phyloP scores from a whole-genome alignment of 2,329 filamentous ascomycete species.

The Fusarium tjaetaba region DNA sequence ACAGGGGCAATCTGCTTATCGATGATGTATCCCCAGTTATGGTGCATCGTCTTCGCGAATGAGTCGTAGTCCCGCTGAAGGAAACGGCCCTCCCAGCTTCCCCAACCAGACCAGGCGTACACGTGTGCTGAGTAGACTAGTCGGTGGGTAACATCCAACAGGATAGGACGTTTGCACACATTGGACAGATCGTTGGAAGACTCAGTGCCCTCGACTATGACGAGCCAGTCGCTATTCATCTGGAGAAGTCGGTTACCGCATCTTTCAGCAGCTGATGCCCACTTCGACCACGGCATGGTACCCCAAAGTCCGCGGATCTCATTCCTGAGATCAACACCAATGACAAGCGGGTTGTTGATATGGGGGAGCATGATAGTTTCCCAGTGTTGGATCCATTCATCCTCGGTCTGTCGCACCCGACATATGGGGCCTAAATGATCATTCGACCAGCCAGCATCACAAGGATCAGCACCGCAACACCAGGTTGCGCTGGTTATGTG shows the following conservation, averaged over 20 bases:
- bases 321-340: conserved; percentile 74
- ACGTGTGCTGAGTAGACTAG: conserved; percentile 76
- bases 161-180: conserved; percentile 64
- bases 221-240: conserved; percentile 71
- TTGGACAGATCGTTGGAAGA: conserved; percentile 73
- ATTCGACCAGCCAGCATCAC: conserved; percentile 74
- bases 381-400: conserved; percentile 74
- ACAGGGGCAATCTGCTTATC: conserved; percentile 60
- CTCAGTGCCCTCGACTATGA: conserved; percentile 74
- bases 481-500: conserved; percentile 75
- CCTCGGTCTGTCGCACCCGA: conserved; percentile 69
- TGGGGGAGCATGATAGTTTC: conserved; percentile 70
- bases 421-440: conserved; percentile 70
- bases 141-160: conserved; percentile 62
- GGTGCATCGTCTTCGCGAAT: conserved; percentile 70
- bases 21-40: conserved; percentile 74
- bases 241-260: conserved; percentile 69
- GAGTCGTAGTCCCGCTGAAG: conserved; percentile 68
- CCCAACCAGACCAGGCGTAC: conserved; percentile 77
- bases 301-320: conserved; percentile 76
- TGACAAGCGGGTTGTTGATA: conserved; percentile 67
- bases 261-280: conserved; percentile 71
- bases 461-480: conserved; percentile 76
- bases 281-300: conserved; percentile 72
- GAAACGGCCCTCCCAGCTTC: conserved; percentile 67